These are phyloP conservation scores for Leccinum idahoense DNA, from an alignment of 1,284 basidiomycete genomes.

Conservation along the genomic window DNA sequence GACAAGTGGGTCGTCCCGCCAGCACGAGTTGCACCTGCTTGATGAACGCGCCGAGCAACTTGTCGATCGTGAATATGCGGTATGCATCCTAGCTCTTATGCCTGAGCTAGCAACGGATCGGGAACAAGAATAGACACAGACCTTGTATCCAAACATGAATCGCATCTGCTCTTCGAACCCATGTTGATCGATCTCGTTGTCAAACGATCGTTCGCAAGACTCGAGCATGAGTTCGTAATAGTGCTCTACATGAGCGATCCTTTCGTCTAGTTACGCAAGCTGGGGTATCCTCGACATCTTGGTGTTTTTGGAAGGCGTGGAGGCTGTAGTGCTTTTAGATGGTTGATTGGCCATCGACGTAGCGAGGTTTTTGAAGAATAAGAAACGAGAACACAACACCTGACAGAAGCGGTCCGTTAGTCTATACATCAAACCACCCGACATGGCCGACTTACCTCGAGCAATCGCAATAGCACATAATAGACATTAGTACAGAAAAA, in stretches of 20 bases:
- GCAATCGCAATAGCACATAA: conserved; percentile 79
- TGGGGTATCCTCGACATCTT: conserved; percentile 25
- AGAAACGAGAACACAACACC: conserved; percentile 84
- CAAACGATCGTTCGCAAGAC: conserved; percentile 86
- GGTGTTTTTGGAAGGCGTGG: conserved; percentile 31
- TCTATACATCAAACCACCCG: not conserved
- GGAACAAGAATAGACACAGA: conserved; percentile 18
- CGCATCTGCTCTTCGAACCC: conserved; percentile 90
- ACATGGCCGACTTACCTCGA: conserved; percentile 58
- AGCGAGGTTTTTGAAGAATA: conserved; percentile 71
- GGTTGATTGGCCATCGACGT: conserved; percentile 40
- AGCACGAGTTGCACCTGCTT: conserved; percentile 80
- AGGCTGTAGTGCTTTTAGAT: conserved; percentile 21
- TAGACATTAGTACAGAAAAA: conserved; percentile 91
- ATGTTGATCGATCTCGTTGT: conserved; percentile 84
- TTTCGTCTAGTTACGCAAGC: conserved; percentile 20
- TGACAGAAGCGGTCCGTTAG: conserved; percentile 29
- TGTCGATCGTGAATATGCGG: conserved; percentile 91
- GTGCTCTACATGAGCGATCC: conserved; percentile 40
- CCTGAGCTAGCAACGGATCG: not conserved
- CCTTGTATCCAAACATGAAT: conserved; percentile 84
- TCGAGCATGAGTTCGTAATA: conserved; percentile 84
- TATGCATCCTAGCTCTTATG: conserved; percentile 54
- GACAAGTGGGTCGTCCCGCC: too few relatives aligned
- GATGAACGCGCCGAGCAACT: conserved; percentile 81